Conservation (phyloP, 2,329 filamentous ascomycete species). For the Furcasterigmium furcatum region DNA sequence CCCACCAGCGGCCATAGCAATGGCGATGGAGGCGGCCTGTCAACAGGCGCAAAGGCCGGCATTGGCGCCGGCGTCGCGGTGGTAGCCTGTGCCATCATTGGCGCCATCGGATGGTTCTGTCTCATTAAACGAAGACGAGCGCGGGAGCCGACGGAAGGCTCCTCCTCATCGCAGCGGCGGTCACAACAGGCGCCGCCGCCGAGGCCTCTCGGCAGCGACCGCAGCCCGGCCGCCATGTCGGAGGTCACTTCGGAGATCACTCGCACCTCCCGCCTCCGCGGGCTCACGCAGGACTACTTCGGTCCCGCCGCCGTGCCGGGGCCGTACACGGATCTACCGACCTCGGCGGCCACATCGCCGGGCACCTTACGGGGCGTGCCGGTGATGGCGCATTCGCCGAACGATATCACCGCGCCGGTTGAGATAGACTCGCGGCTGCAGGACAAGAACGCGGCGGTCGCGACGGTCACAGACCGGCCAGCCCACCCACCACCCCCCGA, state of each 20-base stretch:
- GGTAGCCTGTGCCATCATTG: conserved; percentile 37
- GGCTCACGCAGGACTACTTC: conserved; percentile 36
- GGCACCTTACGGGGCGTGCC: conserved; percentile 35
- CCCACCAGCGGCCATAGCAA: conserved; percentile 22
- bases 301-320: conserved; percentile 40
- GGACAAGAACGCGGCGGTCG: conserved; percentile 12
- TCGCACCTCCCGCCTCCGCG: conserved; percentile 20
- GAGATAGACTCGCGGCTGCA: conserved; percentile 44
- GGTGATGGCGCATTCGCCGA: conserved; percentile 39
- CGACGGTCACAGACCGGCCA: not conserved
- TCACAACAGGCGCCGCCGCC: not conserved
- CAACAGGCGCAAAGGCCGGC: conserved; percentile 50
- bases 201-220: conserved; percentile 3
- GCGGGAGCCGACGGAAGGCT: conserved; percentile 10
- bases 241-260: conserved; percentile 23
- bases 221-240: conserved; percentile 20
- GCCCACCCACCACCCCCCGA: conserved; percentile 12
- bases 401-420: conserved; percentile 47
- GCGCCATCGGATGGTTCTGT: conserved; percentile 43
- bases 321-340: conserved; percentile 34
- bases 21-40: conserved; percentile 24
- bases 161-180: conserved; percentile 5
- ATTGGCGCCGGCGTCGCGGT: conserved; percentile 52
- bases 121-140: conserved; percentile 33
- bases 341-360: conserved; percentile 23